These are phyloP conservation scores for Hydrangea macrophylla DNA, from an alignment of 148 eudicot species.

Conservation along the genomic window DNA sequence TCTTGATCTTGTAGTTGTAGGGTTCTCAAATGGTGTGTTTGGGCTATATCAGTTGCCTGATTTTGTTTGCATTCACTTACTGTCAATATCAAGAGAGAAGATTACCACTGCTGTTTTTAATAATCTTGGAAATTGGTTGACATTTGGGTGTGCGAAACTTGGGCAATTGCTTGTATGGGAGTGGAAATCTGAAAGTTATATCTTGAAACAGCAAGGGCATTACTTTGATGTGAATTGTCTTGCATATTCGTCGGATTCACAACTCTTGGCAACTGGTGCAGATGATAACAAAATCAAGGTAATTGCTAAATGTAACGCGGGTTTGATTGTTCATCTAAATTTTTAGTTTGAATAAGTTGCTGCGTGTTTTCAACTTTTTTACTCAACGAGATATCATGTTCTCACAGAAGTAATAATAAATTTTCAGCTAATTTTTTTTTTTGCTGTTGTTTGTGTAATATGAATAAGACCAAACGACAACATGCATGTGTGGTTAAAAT, in stretches of 20 bases:
- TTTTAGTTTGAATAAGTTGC: not conserved
- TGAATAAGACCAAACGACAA: not conserved
- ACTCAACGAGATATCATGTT: not conserved
- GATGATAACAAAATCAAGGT: conserved; percentile 99
- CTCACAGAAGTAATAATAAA: no score
- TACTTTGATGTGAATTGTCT: conserved; percentile 93
- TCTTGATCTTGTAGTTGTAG: conserved; percentile 76
- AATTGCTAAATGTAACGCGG: not conserved
- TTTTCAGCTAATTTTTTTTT: not conserved
- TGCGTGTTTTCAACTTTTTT: not conserved
- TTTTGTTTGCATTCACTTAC: conserved; percentile 73
- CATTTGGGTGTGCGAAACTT: conserved; percentile 91
- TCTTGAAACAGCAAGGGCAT: conserved; percentile 96
- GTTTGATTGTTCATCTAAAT: not conserved
- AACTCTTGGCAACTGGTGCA: conserved; percentile 94
- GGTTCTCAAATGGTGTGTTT: conserved; percentile 89
- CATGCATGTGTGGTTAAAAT: not conserved
- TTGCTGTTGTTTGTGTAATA: not conserved
- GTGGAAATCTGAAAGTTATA: conserved; percentile 97
- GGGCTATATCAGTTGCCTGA: conserved; percentile 96
- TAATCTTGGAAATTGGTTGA: conserved; percentile 89
- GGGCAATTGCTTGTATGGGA: conserved; percentile 99
- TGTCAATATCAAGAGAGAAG: conserved; percentile 84
- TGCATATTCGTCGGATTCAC: conserved; percentile 95
- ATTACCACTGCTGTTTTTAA: conserved; percentile 83